Evolutionary conservation across 805 yeast genomes (phyloP).

Genomic region (Metschnikowia corniflorae): DNA sequence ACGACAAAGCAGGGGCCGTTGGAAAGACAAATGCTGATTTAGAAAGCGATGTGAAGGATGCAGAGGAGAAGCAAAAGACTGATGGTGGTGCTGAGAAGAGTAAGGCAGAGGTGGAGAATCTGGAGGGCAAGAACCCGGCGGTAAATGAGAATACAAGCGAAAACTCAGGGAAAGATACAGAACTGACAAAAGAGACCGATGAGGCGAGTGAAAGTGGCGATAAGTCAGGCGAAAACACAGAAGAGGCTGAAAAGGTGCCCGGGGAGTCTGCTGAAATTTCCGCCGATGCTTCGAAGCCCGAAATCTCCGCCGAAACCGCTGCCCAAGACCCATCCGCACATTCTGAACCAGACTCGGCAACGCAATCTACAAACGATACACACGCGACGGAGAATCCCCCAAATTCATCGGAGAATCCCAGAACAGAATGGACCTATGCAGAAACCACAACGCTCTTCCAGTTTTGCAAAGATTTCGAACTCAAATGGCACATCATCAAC

Average conservation of each 20-base stretch:
- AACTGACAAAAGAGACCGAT: not conserved
- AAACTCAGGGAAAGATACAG: not conserved
- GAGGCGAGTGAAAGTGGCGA: not conserved
- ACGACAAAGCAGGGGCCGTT: not conserved
- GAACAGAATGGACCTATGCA: constrained; percentile 59
- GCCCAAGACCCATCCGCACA: not conserved
- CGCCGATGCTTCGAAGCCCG: not conserved
- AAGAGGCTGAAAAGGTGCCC: not conserved
- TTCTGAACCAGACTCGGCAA: not conserved
- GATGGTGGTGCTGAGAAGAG: not conserved
- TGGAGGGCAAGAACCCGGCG: not conserved
- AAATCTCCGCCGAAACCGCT: not conserved
- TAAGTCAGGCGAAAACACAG: not conserved
- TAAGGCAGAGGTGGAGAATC: not conserved
- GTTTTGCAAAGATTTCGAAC: constrained; percentile 55
- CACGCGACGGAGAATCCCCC: not conserved
- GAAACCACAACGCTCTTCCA: constrained; percentile 81
- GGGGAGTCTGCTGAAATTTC: not conserved
- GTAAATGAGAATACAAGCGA: not conserved
- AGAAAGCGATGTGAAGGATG: not conserved
- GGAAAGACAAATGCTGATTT: not conserved
- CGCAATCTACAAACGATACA: not conserved
- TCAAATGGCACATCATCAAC: constrained; percentile 64
- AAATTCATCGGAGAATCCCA: constrained; percentile 20
- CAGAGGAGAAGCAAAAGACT: not conserved